Percentiles rank a stretch among this genome's conserved stretches.
Conservation (phyloP, 2,329 filamentous ascomycete genomes). For the Paecilomyces formosus region DNA sequence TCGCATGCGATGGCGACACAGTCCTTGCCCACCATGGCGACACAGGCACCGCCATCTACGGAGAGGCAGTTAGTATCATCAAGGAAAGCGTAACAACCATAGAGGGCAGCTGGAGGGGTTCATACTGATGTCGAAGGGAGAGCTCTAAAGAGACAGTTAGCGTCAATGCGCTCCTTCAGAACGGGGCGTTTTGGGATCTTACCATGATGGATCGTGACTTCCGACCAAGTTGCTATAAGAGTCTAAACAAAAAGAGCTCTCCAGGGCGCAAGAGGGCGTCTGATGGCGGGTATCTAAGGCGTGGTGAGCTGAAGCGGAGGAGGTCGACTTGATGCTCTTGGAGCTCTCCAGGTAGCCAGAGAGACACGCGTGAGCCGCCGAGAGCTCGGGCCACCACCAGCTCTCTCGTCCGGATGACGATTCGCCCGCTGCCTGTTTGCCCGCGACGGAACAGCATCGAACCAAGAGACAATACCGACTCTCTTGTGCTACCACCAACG, state of each 20-base stretch:
- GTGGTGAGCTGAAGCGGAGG: conserved; percentile 7
- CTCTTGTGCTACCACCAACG: background rate
- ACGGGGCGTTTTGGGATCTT: conserved; percentile 8
- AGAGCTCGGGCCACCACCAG: conserved; percentile 21
- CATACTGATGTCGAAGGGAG: conserved; percentile 90
- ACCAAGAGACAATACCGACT: background rate
- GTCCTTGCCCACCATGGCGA: conserved; percentile 99
- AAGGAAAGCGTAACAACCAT: background rate
- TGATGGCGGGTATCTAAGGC: conserved; percentile 7
- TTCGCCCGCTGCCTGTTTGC: conserved; percentile 22
- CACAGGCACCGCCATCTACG: conserved; percentile 78
- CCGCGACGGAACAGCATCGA: conserved; percentile 6
- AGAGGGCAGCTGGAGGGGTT: conserved; percentile 2
- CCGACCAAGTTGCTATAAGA: background rate
- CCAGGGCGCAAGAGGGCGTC: conserved; percentile 1
- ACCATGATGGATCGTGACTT: conserved; percentile 20
- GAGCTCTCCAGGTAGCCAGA: conserved; percentile 16
- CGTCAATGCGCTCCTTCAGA: background rate
- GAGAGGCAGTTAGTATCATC: conserved; percentile 7
- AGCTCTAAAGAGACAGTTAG: conserved; percentile 51
- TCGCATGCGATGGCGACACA: conserved; percentile 99
- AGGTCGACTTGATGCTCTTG: conserved; percentile 12
- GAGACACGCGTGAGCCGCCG: conserved; percentile 7
- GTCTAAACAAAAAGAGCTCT: background rate
- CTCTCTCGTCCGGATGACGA: conserved; percentile 21